Conservation (phyloP, 176 grass and related monocot species). For the Hordeum vulgare region DNA sequence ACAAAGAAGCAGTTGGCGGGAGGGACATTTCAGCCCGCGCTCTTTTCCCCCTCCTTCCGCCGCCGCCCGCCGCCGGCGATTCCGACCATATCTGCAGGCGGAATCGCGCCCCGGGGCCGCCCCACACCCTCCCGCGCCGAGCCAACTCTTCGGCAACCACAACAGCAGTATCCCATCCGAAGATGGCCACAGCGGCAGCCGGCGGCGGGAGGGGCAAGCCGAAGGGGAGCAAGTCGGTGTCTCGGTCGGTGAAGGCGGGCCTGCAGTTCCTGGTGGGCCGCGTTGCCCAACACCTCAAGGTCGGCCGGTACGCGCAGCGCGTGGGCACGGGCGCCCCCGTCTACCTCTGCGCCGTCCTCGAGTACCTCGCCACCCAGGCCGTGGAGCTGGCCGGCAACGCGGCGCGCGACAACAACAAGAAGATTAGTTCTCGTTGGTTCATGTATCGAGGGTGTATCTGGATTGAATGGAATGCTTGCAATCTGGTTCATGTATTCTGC, state of each 20-base stretch:
- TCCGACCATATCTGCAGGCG: too few species aligned
- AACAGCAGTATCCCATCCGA: neutral
- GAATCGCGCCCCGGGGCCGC: too few species aligned
- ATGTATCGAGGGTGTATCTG: neutral
- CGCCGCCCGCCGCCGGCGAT: too few species aligned
- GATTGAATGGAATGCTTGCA: neutral
- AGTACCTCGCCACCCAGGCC: conserved; percentile 73
- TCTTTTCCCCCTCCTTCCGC: too few species aligned
- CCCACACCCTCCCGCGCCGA: too few species aligned
- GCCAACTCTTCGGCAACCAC: neutral
- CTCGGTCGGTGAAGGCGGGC: conserved; percentile 52
- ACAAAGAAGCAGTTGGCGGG: too few species aligned
- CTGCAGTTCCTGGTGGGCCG: conserved; percentile 71
- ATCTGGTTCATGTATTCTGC: neutral
- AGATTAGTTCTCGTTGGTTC: neutral
- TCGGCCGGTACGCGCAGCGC: conserved; percentile 59
- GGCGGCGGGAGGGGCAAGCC: conserved; percentile 39
- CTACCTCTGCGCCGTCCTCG: conserved; percentile 65
- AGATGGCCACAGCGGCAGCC: conserved; percentile 26
- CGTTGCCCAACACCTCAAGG: conserved; percentile 54
- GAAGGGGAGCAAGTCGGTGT: conserved; percentile 29
- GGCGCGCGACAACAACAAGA: conserved; percentile 58
- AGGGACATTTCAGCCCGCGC: too few species aligned
- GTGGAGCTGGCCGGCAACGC: conserved; percentile 52
- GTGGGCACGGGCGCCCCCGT: conserved; percentile 55